Evolutionary conservation across 768 basidiomycete genomes (phyloP).

Genomic region (Chalciporus piperatus): DNA sequence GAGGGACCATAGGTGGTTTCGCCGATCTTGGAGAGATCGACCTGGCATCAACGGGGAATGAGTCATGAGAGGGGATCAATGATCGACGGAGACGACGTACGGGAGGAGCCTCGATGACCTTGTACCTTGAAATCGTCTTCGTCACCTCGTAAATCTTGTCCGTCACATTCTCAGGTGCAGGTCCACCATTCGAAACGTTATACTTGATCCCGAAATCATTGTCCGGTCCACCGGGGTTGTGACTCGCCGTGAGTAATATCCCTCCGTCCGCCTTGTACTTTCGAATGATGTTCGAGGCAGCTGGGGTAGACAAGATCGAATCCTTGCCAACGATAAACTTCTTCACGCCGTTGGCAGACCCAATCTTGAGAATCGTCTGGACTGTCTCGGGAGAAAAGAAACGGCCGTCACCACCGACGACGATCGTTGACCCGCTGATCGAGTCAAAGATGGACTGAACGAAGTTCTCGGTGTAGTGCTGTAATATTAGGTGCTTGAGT

Average conservation of each 20-base stretch:
- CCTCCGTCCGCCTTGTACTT: slow-evolving; percentile 96
- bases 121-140: slow-evolving; percentile 84
- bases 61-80: neutral
- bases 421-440: slow-evolving; percentile 80
- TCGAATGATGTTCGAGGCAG: slow-evolving; percentile 93
- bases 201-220: slow-evolving; percentile 99
- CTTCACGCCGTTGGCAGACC: slow-evolving; percentile 88
- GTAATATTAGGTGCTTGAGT: slow-evolving; percentile 18
- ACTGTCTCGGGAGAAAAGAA: slow-evolving; percentile 84
- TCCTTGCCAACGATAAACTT: slow-evolving; percentile 93
- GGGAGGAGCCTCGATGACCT: slow-evolving; percentile 70
- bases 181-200: slow-evolving; percentile 96
- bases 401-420: slow-evolving; percentile 96
- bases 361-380: slow-evolving; percentile 91
- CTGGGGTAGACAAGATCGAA: slow-evolving; percentile 93
- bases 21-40: slow-evolving; percentile 84
- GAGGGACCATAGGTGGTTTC: slow-evolving; percentile 78
- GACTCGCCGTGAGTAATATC: slow-evolving; percentile 93
- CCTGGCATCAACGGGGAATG: slow-evolving; percentile 35
- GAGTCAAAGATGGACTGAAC: slow-evolving; percentile 92
- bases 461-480: slow-evolving; percentile 99
- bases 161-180: slow-evolving; percentile 95
- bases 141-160: slow-evolving; percentile 92
- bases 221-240: slow-evolving; percentile 98
- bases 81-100: slow-evolving; percentile 43